Evolutionary conservation across 108 stramenopile species (phyloP), one percentile per base, ranked within the genome.

Genomic region (Bacterosira constricta): DNA sequence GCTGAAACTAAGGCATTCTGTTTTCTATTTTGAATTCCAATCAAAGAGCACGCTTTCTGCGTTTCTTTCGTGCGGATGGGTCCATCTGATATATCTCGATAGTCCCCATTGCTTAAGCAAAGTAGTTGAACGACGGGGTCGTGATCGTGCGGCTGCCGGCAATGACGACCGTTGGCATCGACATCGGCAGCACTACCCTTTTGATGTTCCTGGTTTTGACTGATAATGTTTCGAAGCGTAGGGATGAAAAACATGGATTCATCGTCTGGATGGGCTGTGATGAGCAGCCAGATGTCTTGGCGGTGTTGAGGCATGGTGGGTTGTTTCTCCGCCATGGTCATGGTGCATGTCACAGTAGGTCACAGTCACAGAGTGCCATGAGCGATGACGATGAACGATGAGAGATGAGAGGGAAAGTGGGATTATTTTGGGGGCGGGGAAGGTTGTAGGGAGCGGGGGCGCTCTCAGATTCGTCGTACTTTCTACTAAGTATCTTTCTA

Each of bases 171-270:
- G 20, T 6, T 13, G 47, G 15, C 17, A 17, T 49, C 20, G 47
- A 49, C 20, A 17, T 49, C 20, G 20, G 17, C 13, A 49, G 5
- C 47, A 49, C 20, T 49, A 49, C 20, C 13, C 4, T 62, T 77
- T 58, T 31, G 47, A 38, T n/a, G n/a, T n/a, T n/a, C n/a, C n/a
- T n/a, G n/a, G n/a, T 45, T 45, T 34, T 35, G 50, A 37, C 42
- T 8, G 57, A 80, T 15, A 17, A 87, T 45, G 42, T 63, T 58
- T 13, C 65, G 73, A 11, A 91, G 49, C 8, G 91, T 87, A 6
- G 91, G 91, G 23, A 89, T 30, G 66, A 92, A 92, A 55, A 92
- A 92, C 91, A 92, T 88, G 75, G 84, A 80, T 62, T 92, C 91
- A 57, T 74, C 73, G 53, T 80, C 79, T 42, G 79, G 79, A 57